Evolutionary conservation across 345 rosid species (phyloP).

Genomic region (Viola odorata): DNA sequence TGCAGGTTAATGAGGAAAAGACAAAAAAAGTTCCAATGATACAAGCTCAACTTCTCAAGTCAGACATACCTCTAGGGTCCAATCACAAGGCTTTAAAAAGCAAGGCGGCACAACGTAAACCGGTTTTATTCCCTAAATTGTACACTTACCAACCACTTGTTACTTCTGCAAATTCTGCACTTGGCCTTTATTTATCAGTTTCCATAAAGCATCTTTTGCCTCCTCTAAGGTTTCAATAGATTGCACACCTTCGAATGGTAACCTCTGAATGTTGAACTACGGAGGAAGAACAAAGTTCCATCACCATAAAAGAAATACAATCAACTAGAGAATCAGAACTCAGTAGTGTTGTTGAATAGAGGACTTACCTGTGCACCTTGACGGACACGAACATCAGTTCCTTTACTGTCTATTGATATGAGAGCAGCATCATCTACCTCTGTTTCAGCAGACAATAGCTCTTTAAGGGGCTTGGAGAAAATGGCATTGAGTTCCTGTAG

Average conservation of each 20-base stretch:
- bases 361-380: slow-evolving; percentile 86
- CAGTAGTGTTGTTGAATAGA: not conserved
- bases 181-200: slow-evolving; percentile 56
- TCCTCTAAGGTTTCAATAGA: slow-evolving; percentile 75
- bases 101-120: not conserved
- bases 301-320: not conserved
- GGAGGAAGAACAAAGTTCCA: not conserved
- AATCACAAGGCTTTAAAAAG: not conserved
- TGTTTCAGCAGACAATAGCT: slow-evolving; percentile 52
- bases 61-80: too few relatives aligned
- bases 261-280: slow-evolving; percentile 85
- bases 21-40: not conserved
- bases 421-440: slow-evolving; percentile 96
- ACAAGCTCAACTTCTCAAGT: not conserved
- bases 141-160: not conserved
- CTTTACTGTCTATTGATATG: slow-evolving; percentile 94
- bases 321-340: not conserved
- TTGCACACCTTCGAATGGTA: slow-evolving; percentile 70
- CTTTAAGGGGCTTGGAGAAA: slow-evolving; percentile 76
- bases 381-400: slow-evolving; percentile 81
- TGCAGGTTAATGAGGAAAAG: not conserved
- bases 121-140: too few relatives aligned
- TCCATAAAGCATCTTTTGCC: slow-evolving; percentile 81
- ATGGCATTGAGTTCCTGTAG: slow-evolving; percentile 74
- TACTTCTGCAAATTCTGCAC: slow-evolving; percentile 43